These are phyloP conservation scores for Articulospora tetracladia DNA, from an alignment of 495 filamentous ascomycete species.

Conservation along the genomic window DNA sequence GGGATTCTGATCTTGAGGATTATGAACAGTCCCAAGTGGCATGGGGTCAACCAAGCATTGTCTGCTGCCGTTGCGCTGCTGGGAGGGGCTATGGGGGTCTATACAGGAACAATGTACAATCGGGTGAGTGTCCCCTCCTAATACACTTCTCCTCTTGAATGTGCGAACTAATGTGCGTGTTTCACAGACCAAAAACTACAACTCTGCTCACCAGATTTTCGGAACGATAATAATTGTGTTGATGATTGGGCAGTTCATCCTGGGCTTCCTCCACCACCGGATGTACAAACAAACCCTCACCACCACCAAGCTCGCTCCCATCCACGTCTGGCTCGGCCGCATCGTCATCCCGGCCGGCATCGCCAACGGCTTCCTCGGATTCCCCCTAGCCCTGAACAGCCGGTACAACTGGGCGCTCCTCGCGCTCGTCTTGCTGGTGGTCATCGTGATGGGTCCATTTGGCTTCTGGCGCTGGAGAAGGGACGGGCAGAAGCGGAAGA, in stretches of 20 bases:
- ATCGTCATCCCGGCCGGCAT: constrained; percentile 45
- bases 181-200: constrained; percentile 45
- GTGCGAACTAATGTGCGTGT: background rate
- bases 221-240: constrained; percentile 48
- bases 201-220: constrained; percentile 54
- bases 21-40: constrained; percentile 41
- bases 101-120: constrained; percentile 46
- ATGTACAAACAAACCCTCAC: constrained; percentile 40
- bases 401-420: constrained; percentile 32
- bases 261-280: constrained; percentile 46
- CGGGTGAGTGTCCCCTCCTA: constrained; percentile 32
- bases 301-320: constrained; percentile 39
- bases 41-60: constrained; percentile 42
- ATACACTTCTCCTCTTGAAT: too few species aligned
- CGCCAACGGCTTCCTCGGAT: constrained; percentile 45
- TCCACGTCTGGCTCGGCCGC: constrained; percentile 49
- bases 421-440: constrained; percentile 27
- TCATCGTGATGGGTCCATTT: constrained; percentile 19
- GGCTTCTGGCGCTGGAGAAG: constrained; percentile 2
- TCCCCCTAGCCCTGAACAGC: constrained; percentile 33
- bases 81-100: constrained; percentile 47
- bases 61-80: constrained; percentile 39
- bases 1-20: constrained; percentile 49
- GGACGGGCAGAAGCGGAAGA: background rate
- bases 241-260: constrained; percentile 42